Evolutionary conservation across 2,329 filamentous ascomycete species (phyloP).

Genomic region (Hypoxylon sp.): DNA sequence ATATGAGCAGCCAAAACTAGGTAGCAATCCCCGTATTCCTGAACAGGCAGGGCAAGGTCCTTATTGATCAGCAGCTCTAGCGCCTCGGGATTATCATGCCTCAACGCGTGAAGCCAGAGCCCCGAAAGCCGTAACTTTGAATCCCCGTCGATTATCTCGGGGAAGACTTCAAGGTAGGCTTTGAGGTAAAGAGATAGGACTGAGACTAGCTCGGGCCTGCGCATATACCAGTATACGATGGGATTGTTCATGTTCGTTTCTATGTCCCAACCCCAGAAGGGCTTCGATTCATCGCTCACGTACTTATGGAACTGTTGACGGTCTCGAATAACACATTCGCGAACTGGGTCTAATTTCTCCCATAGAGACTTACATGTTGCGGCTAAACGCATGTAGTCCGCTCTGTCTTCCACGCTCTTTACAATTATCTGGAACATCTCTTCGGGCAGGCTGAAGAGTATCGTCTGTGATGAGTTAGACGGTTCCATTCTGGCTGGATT

Average conservation of each 20-base stretch:
- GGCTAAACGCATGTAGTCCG: slow-evolving; percentile 1
- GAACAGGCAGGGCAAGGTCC: not conserved
- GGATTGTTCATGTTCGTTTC: too few relatives aligned
- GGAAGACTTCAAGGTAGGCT: not conserved
- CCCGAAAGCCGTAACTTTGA: too few relatives aligned
- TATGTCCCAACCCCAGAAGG: too few relatives aligned
- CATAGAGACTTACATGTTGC: not conserved
- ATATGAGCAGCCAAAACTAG: too few relatives aligned
- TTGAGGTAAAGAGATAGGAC: not conserved
- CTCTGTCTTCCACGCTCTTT: not conserved
- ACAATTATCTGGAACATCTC: not conserved
- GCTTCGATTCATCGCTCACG: too few relatives aligned
- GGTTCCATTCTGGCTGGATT: not conserved
- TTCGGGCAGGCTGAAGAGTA: slow-evolving; percentile 1
- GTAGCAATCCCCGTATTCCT: too few relatives aligned
- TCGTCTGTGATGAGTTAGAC: not conserved
- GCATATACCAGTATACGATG: slow-evolving; percentile 11
- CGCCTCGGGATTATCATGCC: not conserved
- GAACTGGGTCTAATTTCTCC: not conserved
- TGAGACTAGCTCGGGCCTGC: not conserved
- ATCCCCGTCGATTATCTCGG: not conserved
- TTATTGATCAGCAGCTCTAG: not conserved
- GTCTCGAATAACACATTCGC: not conserved
- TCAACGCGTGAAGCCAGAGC: not conserved
- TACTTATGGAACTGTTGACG: not conserved